Evolutionary conservation across 2,329 filamentous ascomycete genomes (phyloP).

Genomic region (Tolypocladium album): DNA sequence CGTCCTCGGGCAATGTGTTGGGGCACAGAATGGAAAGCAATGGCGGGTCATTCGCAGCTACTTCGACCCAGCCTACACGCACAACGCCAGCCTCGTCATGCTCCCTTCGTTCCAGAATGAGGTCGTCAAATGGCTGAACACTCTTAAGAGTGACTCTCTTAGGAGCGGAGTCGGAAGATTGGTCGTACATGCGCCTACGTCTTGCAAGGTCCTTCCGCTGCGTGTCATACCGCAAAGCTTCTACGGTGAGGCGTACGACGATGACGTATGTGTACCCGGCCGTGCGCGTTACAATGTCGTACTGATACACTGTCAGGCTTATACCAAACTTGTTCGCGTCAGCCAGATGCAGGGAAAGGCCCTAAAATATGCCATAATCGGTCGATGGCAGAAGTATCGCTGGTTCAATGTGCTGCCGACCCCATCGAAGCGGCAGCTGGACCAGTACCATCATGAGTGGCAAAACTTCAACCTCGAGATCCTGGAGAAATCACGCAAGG

Average conservation of each 20-base stretch:
- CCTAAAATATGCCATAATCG: background rate
- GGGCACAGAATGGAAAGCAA: background rate
- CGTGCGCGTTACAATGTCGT: background rate
- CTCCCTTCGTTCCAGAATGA: background rate
- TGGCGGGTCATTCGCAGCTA: background rate
- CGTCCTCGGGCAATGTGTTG: background rate
- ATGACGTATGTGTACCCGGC: background rate
- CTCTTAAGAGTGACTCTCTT: background rate
- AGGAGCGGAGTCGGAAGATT: background rate
- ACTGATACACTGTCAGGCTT: background rate
- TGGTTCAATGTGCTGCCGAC: background rate
- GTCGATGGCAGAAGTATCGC: background rate
- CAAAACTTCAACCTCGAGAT: background rate
- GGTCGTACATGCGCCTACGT: background rate
- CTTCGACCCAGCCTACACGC: background rate
- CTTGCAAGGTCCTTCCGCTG: background rate
- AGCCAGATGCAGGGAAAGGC: background rate
- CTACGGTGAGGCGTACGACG: background rate
- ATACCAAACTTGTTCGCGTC: background rate
- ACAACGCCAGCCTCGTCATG: background rate
- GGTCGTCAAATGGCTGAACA: background rate
- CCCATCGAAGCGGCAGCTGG: background rate
- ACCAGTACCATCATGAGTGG: background rate
- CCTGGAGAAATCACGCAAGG: background rate
- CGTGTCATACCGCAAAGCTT: background rate